Base-by-base conservation (phyloP, 148 eudicot species). In the Talinum fruticosum region DNA sequence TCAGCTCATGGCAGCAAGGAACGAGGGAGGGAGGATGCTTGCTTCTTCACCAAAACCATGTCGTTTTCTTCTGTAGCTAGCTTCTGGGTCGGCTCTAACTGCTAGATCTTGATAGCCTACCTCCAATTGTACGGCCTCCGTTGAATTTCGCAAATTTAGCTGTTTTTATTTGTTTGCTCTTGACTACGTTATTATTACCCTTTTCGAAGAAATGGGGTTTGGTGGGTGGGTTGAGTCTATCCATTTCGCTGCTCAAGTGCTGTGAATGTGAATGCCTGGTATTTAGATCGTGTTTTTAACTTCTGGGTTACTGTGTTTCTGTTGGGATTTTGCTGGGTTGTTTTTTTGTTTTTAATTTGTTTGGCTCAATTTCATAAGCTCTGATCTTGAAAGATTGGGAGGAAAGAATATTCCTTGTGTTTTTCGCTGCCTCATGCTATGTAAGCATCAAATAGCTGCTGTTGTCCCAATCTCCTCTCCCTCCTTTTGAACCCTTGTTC, bases 351-450 rank as follows among this genome's bases (percentile, higher is more conserved):
- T 28, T n/a, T n/a, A n/a, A n/a, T n/a, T n/a, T n/a, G n/a, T n/a
- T n/a, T n/a, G n/a, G 36, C 24, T 69, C 41, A 49, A 54, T 45
- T 75, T 68, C 59, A 29, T 35, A 74, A 73, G 64, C 71, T 73
- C 68, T 76, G 71, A 74, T 82, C 78, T 77, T 64, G 35, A 64
- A 76, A 81, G 36, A 67, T 68, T 75, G 73, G 66, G 64, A 57
- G 13, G 47, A 41, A 10, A 57, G 66, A 75, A 44, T 65, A 68
- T 64, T 80, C 71, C 83, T 75, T 76, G 75, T 70, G 83, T 71
- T 75, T 75, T 30, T 67, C 82, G 10, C 75, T 75, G 83, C 71
- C 64, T 71, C 57, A 65, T 70, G 45, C 51, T 80, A 75, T 71
- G 76, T 62, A 41, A 79, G 53, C 81, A 73, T 35, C 19, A 19